Evolutionary conservation across 2,329 filamentous ascomycete species (phyloP).

Genomic region (Arthrobotrys pseudoclavata): DNA sequence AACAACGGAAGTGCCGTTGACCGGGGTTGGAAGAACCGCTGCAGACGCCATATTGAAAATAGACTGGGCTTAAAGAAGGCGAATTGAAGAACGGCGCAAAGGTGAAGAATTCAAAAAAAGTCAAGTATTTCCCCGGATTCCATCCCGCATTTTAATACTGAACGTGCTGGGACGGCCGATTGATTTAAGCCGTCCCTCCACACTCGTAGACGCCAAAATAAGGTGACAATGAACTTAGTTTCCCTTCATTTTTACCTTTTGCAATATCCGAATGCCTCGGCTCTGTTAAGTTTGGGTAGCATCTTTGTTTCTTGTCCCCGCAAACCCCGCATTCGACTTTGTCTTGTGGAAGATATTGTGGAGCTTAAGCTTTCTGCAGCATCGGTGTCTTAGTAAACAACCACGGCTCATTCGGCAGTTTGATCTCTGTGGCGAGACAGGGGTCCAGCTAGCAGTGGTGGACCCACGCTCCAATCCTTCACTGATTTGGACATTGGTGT

Average conservation of each 20-base stretch:
- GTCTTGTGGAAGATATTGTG: not conserved
- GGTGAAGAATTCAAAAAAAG: not conserved
- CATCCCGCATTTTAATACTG: slow-evolving; percentile 1
- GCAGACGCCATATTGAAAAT: slow-evolving; percentile 29
- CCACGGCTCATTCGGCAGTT: slow-evolving; percentile 31
- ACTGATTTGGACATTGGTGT: slow-evolving; percentile 3
- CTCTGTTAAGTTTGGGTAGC: slow-evolving; percentile 1
- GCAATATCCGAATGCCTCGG: slow-evolving; percentile 48
- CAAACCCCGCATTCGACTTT: slow-evolving; percentile 20
- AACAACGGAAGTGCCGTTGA: slow-evolving; percentile 21
- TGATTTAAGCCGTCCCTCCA: slow-evolving; percentile 37
- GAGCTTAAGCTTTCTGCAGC: slow-evolving; percentile 15
- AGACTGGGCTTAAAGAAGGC: not conserved
- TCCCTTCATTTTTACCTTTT: slow-evolving; percentile 11
- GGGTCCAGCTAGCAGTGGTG: not conserved
- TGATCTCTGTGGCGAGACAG: slow-evolving; percentile 23
- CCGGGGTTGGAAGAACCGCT: slow-evolving; percentile 9
- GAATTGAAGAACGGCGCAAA: not conserved
- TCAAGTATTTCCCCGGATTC: slow-evolving; percentile 8
- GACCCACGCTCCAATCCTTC: slow-evolving; percentile 14
- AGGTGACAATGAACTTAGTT: slow-evolving; percentile 21
- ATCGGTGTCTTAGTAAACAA: slow-evolving; percentile 17
- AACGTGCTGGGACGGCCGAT: not conserved
- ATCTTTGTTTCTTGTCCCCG: slow-evolving; percentile 16
- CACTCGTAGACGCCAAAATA: slow-evolving; percentile 24